These are phyloP conservation scores for Penicillium roqueforti DNA, from an alignment of 495 filamentous ascomycete genomes.

Conservation along the genomic window DNA sequence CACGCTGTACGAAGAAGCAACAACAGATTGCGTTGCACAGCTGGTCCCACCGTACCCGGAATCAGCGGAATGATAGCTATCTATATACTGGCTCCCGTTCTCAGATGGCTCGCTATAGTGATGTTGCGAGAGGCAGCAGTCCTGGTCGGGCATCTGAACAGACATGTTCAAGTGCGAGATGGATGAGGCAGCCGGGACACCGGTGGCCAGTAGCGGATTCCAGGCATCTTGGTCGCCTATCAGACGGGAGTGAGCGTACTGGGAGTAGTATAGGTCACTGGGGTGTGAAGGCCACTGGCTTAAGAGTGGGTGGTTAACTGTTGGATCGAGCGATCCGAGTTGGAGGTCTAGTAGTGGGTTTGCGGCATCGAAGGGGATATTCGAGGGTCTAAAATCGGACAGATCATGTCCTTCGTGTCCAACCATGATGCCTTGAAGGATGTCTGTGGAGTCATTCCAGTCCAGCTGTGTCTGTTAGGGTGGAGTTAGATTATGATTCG, in stretches of 20 bases:
- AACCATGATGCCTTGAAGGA: constrained; percentile 38
- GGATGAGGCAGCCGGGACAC: constrained; percentile 21
- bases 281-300: constrained; percentile 22
- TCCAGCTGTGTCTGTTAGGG: constrained; percentile 13
- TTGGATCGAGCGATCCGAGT: constrained; percentile 17
- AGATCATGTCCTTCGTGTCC: constrained; percentile 13
- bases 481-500: background rate
- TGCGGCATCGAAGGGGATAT: constrained; percentile 22
- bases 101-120: constrained; percentile 48
- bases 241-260: constrained; percentile 26
- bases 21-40: constrained; percentile 45
- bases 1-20: constrained; percentile 26
- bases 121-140: constrained; percentile 26
- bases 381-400: constrained; percentile 14
- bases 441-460: constrained; percentile 32
- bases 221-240: constrained; percentile 34
- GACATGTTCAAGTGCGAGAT: constrained; percentile 19
- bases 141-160: constrained; percentile 17
- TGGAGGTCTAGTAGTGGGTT: constrained; percentile 31
- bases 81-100: constrained; percentile 49
- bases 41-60: constrained; percentile 60
- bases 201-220: constrained; percentile 37
- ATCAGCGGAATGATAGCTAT: constrained; percentile 48
- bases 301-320: constrained; percentile 21
- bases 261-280: constrained; percentile 21